Percentiles rank a stretch among this genome's conserved stretches.
Conservation (phyloP, 495 filamentous ascomycete genomes). For the Penicillium verhagenii region DNA sequence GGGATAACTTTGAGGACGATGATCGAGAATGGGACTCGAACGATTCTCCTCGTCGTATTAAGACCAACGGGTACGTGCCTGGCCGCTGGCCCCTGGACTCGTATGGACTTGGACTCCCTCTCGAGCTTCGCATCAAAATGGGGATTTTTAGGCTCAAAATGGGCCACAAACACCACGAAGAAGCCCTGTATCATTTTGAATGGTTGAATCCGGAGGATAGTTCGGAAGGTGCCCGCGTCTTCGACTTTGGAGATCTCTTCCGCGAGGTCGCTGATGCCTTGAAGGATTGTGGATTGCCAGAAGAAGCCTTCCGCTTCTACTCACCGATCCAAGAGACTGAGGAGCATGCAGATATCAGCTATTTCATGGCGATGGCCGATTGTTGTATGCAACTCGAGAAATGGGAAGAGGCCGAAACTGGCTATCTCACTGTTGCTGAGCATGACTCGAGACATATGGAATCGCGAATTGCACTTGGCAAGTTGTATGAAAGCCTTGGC, state of each 20-base stretch:
- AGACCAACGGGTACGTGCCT: slow-evolving; percentile 55
- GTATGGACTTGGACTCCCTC: slow-evolving; percentile 75
- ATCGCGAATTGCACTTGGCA: slow-evolving; percentile 71
- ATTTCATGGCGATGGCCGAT: slow-evolving; percentile 68
- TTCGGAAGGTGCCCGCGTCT: slow-evolving; percentile 48
- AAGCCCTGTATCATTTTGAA: slow-evolving; percentile 70
- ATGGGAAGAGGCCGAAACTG: slow-evolving; percentile 67
- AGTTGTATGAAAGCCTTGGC: slow-evolving; percentile 71
- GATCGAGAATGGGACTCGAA: slow-evolving; percentile 90
- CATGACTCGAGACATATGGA: slow-evolving; percentile 66
- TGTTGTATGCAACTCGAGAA: slow-evolving; percentile 66
- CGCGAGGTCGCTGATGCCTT: slow-evolving; percentile 68
- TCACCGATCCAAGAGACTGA: slow-evolving; percentile 59
- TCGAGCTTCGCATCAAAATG: slow-evolving; percentile 83
- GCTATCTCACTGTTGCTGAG: slow-evolving; percentile 68
- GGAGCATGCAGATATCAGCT: slow-evolving; percentile 57
- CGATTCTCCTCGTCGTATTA: slow-evolving; percentile 62
- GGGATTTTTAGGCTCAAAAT: slow-evolving; percentile 75
- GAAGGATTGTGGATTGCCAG: slow-evolving; percentile 51
- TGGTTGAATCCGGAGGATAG: slow-evolving; percentile 61
- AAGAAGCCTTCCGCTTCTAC: slow-evolving; percentile 74
- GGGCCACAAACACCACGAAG: slow-evolving; percentile 57
- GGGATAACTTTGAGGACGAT: slow-evolving; percentile 73
- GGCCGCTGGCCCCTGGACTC: slow-evolving; percentile 52
- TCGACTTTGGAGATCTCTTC: slow-evolving; percentile 73